Base-by-base conservation (phyloP, 306 rosid species). In the Hylodesmum podocarpum region DNA sequence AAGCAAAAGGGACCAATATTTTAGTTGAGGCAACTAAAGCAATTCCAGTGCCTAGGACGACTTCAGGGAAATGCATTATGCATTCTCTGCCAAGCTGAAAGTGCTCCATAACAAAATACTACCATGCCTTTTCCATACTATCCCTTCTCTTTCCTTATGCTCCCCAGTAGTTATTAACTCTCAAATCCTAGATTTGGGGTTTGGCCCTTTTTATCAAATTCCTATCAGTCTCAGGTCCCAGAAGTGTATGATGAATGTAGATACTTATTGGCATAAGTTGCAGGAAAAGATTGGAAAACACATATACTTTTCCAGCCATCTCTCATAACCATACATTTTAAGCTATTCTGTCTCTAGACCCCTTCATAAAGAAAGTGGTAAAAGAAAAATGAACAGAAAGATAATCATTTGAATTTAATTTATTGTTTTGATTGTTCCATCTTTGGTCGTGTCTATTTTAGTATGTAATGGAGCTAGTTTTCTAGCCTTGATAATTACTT, bases 401-500 rank as follows among this genome's bases (percentile, higher is more conserved):
- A 8, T 10, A 71, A 62, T 16, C 18, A 27, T 44, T 75, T 27
- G 13, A 8, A 2, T 29, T 24, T 47, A 44, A 2, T 24, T 37
- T 55, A 12, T 50, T 62, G 47, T 50, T 51, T 51, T 40, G 43
- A n/a, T 76, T 63, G 16, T 75, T 71, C 54, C 44, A 33, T 63
- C 51, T 12, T 31, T 67, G 8, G 47, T 3, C 29, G 14, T 41
- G 41, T 70, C 33, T 55, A 16, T 15, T 21, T 57, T 29, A 15
- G 39, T 22, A 36, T 61, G 33, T 46, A 40, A 21, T 40, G 8
- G n/a, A 27, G 63, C 66, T 72, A 70, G 70, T 65, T 76, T 29
- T 78, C 62, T 13, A 68, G 29, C 64, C 53, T 71, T 69, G 29
- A 68, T 62, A 63, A 68, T 54, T 47, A 33, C 65, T 16, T 62